Base-by-base conservation (phyloP, 2,329 filamentous ascomycete species). In the Phyllosticta capitalensis region DNA sequence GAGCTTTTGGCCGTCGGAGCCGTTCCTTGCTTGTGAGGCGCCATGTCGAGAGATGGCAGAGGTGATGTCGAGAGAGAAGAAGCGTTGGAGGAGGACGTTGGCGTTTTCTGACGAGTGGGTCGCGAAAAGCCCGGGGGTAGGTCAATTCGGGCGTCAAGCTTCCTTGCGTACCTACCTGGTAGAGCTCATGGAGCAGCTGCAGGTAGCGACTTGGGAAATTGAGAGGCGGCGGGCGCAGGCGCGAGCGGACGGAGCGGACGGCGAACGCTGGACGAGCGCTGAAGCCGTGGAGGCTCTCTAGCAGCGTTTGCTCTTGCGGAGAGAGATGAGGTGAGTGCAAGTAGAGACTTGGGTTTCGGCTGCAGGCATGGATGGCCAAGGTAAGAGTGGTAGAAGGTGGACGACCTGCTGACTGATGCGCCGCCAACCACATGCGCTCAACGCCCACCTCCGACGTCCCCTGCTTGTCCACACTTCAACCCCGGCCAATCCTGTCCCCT, bases 31-130 rank as follows among this genome's bases (percentile, higher is more conserved):
- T 56, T 55, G 33, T 59, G 52, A 21, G 60, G 51, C 14, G 59
- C 53, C 55, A 58, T 57, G 55, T 59, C 56, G 26, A 33, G 52
- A 14, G 53, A 53, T 24, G 28, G 56, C 45, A 38, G 17, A 33
- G 56, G 28, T 24, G 55, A 54, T n/a, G 51, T 10, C 24, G 59
- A 54, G 55, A 55, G 17, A 24, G 38, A 17, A 24, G 55, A 30
- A 17, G 55, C 38, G 30, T 30, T 48, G 24, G 55, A 52, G 21
- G 56, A 53, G 49, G 59, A 56, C 22, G 51, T 58, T 12, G 59
- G 52, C 33, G 59, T 57, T 48, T 61, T 61, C 55, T 61, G 59
- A 51, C 59, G 59, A 28, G 55, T 58, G 55, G 55, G 52, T 30
- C 58, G 54, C 58, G 58, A 55, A 24, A 53, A 52, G 58, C 52